A percentile compares a stretch with the other conserved stretches of the same genome.
phyloP scores from a whole-genome alignment of 139 green algal genomes.

The Chlorella sp. region DNA sequence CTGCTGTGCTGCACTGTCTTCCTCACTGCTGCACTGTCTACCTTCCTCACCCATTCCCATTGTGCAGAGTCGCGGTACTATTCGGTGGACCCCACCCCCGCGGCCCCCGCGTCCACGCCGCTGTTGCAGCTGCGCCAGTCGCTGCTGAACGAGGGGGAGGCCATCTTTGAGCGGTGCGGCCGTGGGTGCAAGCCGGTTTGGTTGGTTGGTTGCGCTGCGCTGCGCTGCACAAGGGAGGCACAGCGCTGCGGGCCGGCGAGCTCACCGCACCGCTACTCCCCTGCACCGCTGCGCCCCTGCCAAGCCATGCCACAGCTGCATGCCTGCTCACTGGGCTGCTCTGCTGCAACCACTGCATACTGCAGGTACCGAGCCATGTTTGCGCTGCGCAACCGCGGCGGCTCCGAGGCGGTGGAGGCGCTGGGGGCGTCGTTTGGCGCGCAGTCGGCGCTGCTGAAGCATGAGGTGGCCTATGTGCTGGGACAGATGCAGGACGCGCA shows the following conservation, averaged over 20 bases:
- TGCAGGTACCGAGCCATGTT: constrained; percentile 95
- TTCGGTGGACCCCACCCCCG: constrained; percentile 95
- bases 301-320: no score
- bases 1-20: no score
- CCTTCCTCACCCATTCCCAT: not conserved
- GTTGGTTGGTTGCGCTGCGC: not conserved
- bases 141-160: constrained; percentile 79
- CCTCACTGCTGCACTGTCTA: no score
- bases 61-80: constrained; percentile 74
- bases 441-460: constrained; percentile 87
- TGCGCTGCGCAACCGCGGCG: constrained; percentile 93
- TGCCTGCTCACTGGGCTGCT: no score
- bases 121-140: constrained; percentile 60
- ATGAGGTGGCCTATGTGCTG: constrained; percentile 97
- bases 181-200: not conserved
- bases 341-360: not conserved
- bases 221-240: no score
- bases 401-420: constrained; percentile 75
- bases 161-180: constrained; percentile 83
- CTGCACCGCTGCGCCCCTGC: no score
- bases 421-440: constrained; percentile 70
- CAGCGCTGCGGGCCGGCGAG: no score
- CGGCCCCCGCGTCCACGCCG: constrained; percentile 67
- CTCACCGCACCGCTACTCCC: no score
- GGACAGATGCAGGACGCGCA: constrained; percentile 93